Evolutionary conservation across 2,329 filamentous ascomycete species (phyloP), one percentile per base, ranked within the genome.

Genomic region (Microsporum audouinii): DNA sequence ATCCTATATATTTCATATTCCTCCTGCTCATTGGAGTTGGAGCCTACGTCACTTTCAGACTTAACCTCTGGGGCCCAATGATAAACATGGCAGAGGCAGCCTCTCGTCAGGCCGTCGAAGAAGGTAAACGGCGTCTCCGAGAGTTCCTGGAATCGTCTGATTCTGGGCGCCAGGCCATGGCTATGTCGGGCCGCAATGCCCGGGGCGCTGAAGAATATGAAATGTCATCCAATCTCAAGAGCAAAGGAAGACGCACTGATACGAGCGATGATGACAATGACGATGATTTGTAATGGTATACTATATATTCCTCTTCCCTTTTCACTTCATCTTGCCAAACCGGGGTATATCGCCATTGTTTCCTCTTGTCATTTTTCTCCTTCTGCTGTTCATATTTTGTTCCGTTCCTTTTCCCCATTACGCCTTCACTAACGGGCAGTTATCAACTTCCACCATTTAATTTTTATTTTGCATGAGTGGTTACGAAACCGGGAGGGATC

Each of bases 41-140:
- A 61, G 88, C 88, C 2, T 99, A 97, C 69, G 80, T 96, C 33
- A 94, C 91, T 2, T 96, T 94, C 76, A 91, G 86, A 38, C 86
- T 99, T 66, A 97, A 97, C 72, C 84, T 99, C 14, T 91, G 95
- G 77, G 94, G 94, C 0, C 94, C 94, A 0, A 97, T 99, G 80
- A 80, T 95, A 67, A 91, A 95, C 71, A 96, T 99, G 89, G 84
- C 85, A 66, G 94, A 94, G 68, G 94, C 94, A 12, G 94, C 94
- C 2, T 87, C 85, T 56, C 81, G 82, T 64, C 94, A 99, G 76
- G 94, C 89, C 5, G 70, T 96, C 34, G 90, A 95, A 67, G 90
- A 99, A 66, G 89, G 89, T 71, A 96, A 96, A 79, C 88, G 94
- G 77, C 87, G 88, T 68, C 82, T 97, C 55, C 84, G 92, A 29